Percentiles rank a stretch among this genome's conserved stretches.
Conservation (phyloP, 2,329 filamentous ascomycete genomes). For the Pezicula neosporulosa region DNA sequence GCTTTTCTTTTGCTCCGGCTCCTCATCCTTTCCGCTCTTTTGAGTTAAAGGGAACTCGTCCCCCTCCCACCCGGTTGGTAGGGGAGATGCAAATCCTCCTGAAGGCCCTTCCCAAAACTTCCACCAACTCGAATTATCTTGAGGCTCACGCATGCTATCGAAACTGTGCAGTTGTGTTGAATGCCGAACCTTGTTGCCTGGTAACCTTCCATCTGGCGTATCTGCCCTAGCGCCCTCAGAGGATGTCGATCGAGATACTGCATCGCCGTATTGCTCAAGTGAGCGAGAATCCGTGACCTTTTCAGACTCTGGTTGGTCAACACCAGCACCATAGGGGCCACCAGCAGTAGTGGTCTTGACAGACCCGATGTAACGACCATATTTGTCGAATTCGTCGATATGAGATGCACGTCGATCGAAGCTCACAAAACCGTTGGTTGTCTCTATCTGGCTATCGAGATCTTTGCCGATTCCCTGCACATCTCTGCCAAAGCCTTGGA, state of each 20-base stretch:
- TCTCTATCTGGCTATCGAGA: constrained; percentile 49
- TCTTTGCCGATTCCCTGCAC: constrained; percentile 45
- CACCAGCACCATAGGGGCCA: constrained; percentile 15
- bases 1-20: constrained; percentile 38
- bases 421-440: constrained; percentile 40
- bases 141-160: constrained; percentile 11
- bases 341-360: neutral
- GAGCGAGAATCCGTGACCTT: constrained; percentile 3
- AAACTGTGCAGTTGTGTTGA: constrained; percentile 12
- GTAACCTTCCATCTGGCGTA: constrained; percentile 9
- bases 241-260: constrained; percentile 7
- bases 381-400: constrained; percentile 24
- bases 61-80: constrained; percentile 50
- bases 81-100: constrained; percentile 57
- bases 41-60: constrained; percentile 37
- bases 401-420: constrained; percentile 18
- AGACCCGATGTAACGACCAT: constrained; percentile 22
- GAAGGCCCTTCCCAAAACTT: constrained; percentile 63
- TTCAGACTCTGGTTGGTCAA: constrained; percentile 12
- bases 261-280: neutral
- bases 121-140: constrained; percentile 42
- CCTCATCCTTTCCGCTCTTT: constrained; percentile 13
- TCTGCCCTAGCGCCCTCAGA: constrained; percentile 4
- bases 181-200: constrained; percentile 20
- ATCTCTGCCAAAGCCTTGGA: constrained; percentile 37